phyloP scores from a whole-genome alignment of 345 rosid species.

The Brassica juncea region DNA sequence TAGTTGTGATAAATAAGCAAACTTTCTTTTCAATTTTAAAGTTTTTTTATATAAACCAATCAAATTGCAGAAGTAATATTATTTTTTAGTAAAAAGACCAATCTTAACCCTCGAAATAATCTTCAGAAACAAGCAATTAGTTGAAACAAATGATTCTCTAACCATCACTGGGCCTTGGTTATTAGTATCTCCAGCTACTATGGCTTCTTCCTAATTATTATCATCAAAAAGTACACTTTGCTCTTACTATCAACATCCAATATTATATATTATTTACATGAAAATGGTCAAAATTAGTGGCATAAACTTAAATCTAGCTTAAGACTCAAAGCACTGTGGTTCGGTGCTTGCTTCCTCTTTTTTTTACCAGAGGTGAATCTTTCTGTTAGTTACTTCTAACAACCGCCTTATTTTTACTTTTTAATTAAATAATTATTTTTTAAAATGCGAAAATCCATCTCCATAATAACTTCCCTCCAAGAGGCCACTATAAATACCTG shows the following conservation, averaged over 20 bases:
- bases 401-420: slow-evolving; percentile 4
- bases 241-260: background rate
- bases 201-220: slow-evolving; percentile 6
- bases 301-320: slow-evolving; percentile 10
- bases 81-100: slow-evolving; percentile 21
- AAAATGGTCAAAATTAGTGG: slow-evolving; percentile 10
- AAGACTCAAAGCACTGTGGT: background rate
- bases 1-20: slow-evolving; percentile 40
- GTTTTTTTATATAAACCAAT: background rate
- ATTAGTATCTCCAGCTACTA: slow-evolving; percentile 31
- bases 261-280: background rate
- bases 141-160: slow-evolving; percentile 44
- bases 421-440: background rate
- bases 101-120: slow-evolving; percentile 23
- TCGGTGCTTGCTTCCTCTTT: background rate
- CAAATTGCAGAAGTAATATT: background rate
- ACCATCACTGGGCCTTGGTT: slow-evolving; percentile 36
- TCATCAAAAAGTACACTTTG: background rate
- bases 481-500: slow-evolving; percentile 31
- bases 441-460: background rate
- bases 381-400: slow-evolving; percentile 26
- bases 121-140: slow-evolving; percentile 44
- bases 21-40: background rate
- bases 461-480: slow-evolving; percentile 36
- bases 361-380: slow-evolving; percentile 6